Evolutionary conservation across 441 rosid genomes (phyloP).

Genomic region (Geranium incanum): DNA sequence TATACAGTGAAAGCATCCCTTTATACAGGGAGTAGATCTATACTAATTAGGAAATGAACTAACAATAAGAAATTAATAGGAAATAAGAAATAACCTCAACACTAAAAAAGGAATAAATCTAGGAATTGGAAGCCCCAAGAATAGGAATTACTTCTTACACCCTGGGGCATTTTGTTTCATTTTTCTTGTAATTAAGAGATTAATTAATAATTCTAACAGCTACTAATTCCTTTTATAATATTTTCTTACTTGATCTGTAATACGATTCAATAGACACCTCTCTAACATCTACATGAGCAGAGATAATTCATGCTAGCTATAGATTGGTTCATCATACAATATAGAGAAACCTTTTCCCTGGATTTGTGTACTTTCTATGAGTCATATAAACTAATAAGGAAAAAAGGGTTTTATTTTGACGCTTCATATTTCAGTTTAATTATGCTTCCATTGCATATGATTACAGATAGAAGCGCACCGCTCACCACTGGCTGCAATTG

Average conservation of each 20-base stretch:
- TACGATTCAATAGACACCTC: background rate
- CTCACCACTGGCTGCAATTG: conserved; percentile 70
- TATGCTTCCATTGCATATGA: conserved; percentile 10
- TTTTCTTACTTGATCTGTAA: background rate
- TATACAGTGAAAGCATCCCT: no score
- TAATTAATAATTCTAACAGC: background rate
- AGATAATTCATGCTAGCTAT: background rate
- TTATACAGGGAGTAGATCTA: no score
- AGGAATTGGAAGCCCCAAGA: no score
- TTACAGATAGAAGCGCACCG: conserved; percentile 86
- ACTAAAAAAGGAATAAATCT: no score
- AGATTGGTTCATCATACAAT: background rate
- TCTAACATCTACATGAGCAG: background rate
- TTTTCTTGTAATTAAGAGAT: background rate
- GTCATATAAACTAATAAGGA: background rate
- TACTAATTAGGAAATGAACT: no score
- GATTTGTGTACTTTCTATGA: background rate
- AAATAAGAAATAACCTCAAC: no score
- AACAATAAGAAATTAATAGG: no score
- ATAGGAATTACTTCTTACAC: no score
- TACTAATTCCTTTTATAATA: background rate
- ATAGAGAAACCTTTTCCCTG: background rate
- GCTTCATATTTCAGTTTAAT: background rate
- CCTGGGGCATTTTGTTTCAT: background rate
- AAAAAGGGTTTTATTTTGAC: background rate